Evolutionary conservation across 495 filamentous ascomycete species (phyloP).

Genomic region (Penicilliopsis zonata): DNA sequence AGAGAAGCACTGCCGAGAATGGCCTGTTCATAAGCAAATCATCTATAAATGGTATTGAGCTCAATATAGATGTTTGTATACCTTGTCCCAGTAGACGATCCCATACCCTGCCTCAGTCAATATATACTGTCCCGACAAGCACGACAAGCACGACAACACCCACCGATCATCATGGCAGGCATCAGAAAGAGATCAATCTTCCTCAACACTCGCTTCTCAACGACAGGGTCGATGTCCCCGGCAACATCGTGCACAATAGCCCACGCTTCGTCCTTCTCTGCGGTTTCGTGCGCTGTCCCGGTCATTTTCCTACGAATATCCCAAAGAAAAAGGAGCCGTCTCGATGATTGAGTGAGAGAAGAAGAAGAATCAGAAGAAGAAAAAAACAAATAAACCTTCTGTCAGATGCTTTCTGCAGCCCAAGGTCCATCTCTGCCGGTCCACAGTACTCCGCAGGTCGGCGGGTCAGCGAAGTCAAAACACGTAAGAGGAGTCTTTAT

Average conservation of each 20-base stretch:
- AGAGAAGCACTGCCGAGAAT: slow-evolving; percentile 60
- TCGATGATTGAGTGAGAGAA: not conserved
- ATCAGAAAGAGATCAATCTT: slow-evolving; percentile 65
- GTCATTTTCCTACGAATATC: no score
- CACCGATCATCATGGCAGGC: slow-evolving; percentile 57
- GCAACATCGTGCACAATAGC: not conserved
- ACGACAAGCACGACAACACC: not conserved
- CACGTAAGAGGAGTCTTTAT: no score
- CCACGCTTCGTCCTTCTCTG: not conserved
- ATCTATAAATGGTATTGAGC: slow-evolving; percentile 1
- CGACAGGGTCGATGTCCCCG: not conserved
- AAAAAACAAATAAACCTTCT: no score
- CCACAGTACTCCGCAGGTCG: no score
- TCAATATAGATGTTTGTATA: slow-evolving; percentile 6
- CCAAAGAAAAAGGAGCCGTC: no score
- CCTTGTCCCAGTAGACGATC: slow-evolving; percentile 70
- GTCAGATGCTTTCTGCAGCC: no score
- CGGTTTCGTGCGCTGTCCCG: no score
- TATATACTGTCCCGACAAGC: not conserved
- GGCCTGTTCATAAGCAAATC: no score
- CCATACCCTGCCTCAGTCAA: slow-evolving; percentile 37
- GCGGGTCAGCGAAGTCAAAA: no score
- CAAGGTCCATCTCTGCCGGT: no score
- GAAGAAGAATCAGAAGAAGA: not conserved
- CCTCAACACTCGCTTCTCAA: slow-evolving; percentile 37